A percentile compares a stretch with the other conserved stretches of the same genome.
Conservation (phyloP, 441 rosid species). For the Pelargonium australe region DNA sequence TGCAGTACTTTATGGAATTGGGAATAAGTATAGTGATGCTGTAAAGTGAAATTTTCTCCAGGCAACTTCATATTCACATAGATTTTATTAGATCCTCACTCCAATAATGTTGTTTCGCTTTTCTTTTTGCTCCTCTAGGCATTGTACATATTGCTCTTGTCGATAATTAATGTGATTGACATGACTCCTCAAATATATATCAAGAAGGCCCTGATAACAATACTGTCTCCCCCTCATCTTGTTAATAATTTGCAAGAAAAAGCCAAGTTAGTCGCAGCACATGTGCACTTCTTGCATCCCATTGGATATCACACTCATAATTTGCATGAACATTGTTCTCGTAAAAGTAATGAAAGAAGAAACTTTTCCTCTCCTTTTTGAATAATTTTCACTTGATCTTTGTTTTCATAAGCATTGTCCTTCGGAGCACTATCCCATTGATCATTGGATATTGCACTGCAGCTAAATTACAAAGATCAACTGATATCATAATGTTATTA, state of each 20-base stretch:
- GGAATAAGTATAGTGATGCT: slow-evolving; percentile 14
- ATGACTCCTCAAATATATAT: background rate
- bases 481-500: too few species aligned
- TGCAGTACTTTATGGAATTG: background rate
- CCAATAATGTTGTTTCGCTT: background rate
- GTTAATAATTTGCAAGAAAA: background rate
- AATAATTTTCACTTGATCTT: background rate
- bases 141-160: background rate
- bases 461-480: too few species aligned
- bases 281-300: slow-evolving; percentile 8
- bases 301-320: too few species aligned
- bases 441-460: too few species aligned
- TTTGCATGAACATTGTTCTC: background rate
- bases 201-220: background rate
- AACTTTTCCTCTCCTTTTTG: background rate
- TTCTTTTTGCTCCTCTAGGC: background rate
- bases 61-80: background rate
- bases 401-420: background rate
- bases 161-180: background rate
- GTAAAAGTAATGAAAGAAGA: background rate
- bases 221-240: background rate
- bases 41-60: slow-evolving; percentile 16
- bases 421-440: background rate
- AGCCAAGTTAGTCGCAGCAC: slow-evolving; percentile 14
- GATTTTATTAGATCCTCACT: background rate